phyloP scores from a whole-genome alignment of 176 grass and related monocot species.

The Chloris gayana region DNA sequence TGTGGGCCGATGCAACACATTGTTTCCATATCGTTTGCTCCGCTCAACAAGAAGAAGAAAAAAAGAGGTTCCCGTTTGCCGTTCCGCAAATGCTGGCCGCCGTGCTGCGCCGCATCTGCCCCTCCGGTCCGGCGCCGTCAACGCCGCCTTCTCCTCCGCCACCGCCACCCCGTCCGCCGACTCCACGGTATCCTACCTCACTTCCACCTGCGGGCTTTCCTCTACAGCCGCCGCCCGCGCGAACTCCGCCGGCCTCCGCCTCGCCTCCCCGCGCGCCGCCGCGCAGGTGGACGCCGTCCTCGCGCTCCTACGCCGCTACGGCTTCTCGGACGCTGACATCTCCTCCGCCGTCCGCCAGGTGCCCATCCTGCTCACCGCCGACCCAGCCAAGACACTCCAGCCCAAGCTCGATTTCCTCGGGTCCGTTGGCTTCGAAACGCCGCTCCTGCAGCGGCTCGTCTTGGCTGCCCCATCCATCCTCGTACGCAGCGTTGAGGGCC shows the following conservation, averaged over 20 bases:
- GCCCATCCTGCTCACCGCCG: slow-evolving; percentile 2
- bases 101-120: background rate
- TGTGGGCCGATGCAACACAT: too few relatives aligned
- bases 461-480: slow-evolving; percentile 27
- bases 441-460: slow-evolving; percentile 36
- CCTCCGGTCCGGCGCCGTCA: background rate
- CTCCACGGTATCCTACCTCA: slow-evolving; percentile 16
- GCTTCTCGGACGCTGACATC: slow-evolving; percentile 38
- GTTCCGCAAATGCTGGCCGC: background rate
- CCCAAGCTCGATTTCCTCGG: slow-evolving; percentile 52
- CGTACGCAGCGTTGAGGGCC: slow-evolving; percentile 31
- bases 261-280: background rate
- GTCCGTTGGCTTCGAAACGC: slow-evolving; percentile 33
- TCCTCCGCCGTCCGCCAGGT: slow-evolving; percentile 7
- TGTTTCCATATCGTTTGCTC: too few relatives aligned
- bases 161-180: background rate
- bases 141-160: background rate
- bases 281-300: slow-evolving; percentile 31
- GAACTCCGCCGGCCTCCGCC: background rate
- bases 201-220: slow-evolving; percentile 22
- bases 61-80: too few relatives aligned
- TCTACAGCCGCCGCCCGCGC: background rate
- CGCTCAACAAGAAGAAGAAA: too few relatives aligned
- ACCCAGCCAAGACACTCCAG: slow-evolving; percentile 34
- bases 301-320: slow-evolving; percentile 39